Conservation (phyloP, 2,329 filamentous ascomycete species). For the Trichoderma harzianum region DNA sequence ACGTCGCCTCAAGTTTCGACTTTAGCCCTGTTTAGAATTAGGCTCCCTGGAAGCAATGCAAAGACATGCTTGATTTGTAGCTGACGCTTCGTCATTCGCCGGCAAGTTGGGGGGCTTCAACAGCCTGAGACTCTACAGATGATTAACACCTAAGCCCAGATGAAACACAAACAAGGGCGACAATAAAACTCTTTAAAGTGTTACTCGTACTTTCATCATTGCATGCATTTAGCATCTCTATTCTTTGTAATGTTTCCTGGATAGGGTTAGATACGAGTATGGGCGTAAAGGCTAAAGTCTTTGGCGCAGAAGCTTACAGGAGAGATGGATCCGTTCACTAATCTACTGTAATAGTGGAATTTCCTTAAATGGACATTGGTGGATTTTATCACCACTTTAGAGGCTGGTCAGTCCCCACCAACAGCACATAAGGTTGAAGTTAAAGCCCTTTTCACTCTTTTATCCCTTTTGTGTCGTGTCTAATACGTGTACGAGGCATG, state of each 20-base stretch:
- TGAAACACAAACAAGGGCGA: neutral
- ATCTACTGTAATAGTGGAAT: neutral
- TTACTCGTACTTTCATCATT: neutral
- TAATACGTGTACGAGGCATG: neutral
- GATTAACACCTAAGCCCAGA: neutral
- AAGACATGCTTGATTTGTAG: neutral
- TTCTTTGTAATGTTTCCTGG: neutral
- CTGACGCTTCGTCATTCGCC: neutral
- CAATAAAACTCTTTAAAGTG: neutral
- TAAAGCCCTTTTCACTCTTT: neutral
- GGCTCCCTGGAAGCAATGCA: neutral
- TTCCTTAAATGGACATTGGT: neutral
- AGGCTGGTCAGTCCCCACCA: neutral
- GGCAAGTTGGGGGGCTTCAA: neutral
- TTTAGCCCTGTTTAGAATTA: neutral
- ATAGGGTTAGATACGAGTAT: neutral
- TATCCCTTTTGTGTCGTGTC: neutral
- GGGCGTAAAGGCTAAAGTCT: neutral
- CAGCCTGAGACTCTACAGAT: neutral
- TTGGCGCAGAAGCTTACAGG: neutral
- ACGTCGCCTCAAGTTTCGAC: neutral
- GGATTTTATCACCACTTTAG: neutral
- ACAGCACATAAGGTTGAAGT: neutral
- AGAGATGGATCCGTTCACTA: neutral
- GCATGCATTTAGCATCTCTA: neutral